Conservation (phyloP, 202 grass and related monocot species). For the Setaria italica region DNA sequence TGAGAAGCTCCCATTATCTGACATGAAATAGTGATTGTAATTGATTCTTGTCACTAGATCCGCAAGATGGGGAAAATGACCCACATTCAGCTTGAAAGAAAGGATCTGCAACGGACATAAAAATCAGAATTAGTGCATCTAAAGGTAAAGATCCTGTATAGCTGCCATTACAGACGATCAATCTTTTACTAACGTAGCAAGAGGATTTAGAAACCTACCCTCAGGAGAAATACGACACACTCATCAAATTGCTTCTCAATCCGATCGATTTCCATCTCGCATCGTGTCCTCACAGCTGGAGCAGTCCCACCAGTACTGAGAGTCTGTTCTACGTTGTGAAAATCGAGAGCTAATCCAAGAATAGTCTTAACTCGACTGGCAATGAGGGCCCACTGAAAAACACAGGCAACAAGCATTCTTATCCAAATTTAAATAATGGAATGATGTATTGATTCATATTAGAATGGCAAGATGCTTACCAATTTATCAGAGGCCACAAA, state of each 20-base stretch:
- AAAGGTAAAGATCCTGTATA: not conserved
- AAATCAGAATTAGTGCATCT: constrained; percentile 20
- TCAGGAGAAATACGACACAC: constrained; percentile 81
- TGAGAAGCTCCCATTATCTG: constrained; percentile 75
- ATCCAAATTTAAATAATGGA: not conserved
- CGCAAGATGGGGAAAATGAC: constrained; percentile 88
- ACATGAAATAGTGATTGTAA: constrained; percentile 96
- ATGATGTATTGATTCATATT: not conserved
- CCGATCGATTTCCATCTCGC: constrained; percentile 83
- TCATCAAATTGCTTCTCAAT: constrained; percentile 98
- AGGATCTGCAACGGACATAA: constrained; percentile 66
- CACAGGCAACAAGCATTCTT: not conserved
- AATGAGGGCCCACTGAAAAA: constrained; percentile 80
- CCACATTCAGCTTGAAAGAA: constrained; percentile 93
- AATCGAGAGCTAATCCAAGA: constrained; percentile 87
- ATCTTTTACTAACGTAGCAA: not conserved
- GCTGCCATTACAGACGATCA: not conserved
- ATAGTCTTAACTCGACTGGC: constrained; percentile 94
- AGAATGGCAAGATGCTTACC: constrained; percentile 47
- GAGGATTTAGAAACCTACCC: constrained; percentile 50
- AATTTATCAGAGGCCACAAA: constrained; percentile 92
- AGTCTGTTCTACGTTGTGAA: constrained; percentile 83
- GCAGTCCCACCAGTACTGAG: constrained; percentile 70
- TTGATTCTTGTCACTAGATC: constrained; percentile 97
- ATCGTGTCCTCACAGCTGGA: constrained; percentile 76